These are phyloP conservation scores for Fusarium sp. DNA, from an alignment of 2,329 filamentous ascomycete genomes.

Conservation along the genomic window DNA sequence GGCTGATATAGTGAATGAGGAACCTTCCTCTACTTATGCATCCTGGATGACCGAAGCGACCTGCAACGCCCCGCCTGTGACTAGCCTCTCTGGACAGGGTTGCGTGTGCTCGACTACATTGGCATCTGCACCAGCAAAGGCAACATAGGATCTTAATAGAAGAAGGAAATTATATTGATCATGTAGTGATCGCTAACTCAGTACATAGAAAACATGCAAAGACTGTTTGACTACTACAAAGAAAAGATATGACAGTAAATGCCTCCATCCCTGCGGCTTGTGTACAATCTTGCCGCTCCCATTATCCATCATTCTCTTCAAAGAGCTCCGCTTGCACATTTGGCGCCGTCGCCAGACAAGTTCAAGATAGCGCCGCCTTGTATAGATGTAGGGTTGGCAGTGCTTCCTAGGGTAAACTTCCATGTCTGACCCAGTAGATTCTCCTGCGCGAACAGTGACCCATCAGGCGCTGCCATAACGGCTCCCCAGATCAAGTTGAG, in stretches of 20 bases:
- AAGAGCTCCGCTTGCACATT: slow-evolving; percentile 16
- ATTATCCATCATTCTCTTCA: neutral
- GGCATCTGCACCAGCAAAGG: slow-evolving; percentile 36
- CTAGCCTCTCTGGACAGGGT: slow-evolving; percentile 57
- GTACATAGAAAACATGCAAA: slow-evolving; percentile 26
- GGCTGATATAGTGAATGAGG: slow-evolving; percentile 60
- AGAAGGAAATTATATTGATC: slow-evolving; percentile 23
- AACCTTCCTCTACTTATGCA: slow-evolving; percentile 48
- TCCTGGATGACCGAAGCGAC: slow-evolving; percentile 59
- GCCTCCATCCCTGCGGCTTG: slow-evolving; percentile 19
- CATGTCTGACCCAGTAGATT: slow-evolving; percentile 9
- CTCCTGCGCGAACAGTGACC: slow-evolving; percentile 27
- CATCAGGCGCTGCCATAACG: neutral
- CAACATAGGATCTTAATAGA: slow-evolving; percentile 9
- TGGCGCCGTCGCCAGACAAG: slow-evolving; percentile 34
- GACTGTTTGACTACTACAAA: slow-evolving; percentile 27
- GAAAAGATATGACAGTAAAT: slow-evolving; percentile 23
- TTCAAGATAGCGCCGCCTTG: slow-evolving; percentile 14
- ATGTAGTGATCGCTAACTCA: slow-evolving; percentile 16
- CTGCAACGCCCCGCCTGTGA: slow-evolving; percentile 60
- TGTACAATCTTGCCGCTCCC: slow-evolving; percentile 37
- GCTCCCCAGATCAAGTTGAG: slow-evolving; percentile 25
- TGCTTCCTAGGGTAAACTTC: slow-evolving; percentile 15
- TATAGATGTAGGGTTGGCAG: neutral
- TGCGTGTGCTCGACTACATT: slow-evolving; percentile 56